Evolutionary conservation across 805 yeast species (phyloP).

Genomic region (Yarrowia hollandica): DNA sequence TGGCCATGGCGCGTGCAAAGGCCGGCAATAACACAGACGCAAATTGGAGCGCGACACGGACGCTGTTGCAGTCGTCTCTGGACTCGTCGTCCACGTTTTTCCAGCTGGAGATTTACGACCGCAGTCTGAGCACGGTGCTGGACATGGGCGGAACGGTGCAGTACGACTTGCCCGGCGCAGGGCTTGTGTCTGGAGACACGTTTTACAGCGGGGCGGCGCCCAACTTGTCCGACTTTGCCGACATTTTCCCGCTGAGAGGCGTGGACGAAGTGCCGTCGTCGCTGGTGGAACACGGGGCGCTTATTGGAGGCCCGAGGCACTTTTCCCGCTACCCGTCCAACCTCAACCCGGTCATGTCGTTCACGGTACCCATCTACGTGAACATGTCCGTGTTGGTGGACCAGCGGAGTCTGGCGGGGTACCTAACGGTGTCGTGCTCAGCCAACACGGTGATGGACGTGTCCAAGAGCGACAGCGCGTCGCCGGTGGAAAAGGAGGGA

Average conservation of each 20-base stretch:
- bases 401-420: conserved; percentile 67
- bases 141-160: conserved; percentile 31
- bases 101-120: conserved; percentile 66
- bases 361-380: conserved; percentile 74
- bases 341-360: conserved; percentile 53
- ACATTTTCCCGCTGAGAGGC: conserved; percentile 11
- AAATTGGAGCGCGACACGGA: conserved; percentile 50
- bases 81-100: conserved; percentile 63
- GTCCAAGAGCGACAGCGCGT: conserved; percentile 46
- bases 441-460: conserved; percentile 49
- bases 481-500: conserved; percentile 43
- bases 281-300: conserved; percentile 5
- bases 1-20: conserved; percentile 58
- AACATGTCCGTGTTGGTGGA: conserved; percentile 66
- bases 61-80: conserved; percentile 60
- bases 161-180: neutral
- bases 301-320: conserved; percentile 4
- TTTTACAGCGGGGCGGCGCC: conserved; percentile 12
- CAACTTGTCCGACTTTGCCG: neutral
- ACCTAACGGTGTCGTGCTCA: conserved; percentile 51
- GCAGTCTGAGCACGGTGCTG: conserved; percentile 52
- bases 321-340: conserved; percentile 6
- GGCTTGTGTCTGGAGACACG: neutral
- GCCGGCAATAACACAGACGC: conserved; percentile 68
- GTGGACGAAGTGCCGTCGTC: neutral